Conservation (phyloP, 352 stramenopile species). For the Phytophthora sojae region DNA sequence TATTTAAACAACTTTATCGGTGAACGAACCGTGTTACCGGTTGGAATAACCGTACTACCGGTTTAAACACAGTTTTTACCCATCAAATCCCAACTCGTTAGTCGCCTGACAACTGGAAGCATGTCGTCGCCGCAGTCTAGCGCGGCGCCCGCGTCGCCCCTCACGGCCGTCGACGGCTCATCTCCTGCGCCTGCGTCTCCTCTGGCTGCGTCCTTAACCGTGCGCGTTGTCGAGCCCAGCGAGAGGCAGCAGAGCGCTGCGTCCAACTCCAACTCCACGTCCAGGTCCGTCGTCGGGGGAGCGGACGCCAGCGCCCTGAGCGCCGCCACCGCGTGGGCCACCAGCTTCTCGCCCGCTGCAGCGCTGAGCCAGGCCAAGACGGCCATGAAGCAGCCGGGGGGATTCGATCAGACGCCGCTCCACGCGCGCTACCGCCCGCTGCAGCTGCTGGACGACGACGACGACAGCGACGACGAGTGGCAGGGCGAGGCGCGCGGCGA, state of each 20-base stretch:
- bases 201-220: constrained; percentile 3
- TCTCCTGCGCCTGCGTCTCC: constrained; percentile 12
- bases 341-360: constrained; percentile 23
- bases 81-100: constrained; percentile 6
- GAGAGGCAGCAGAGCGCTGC: constrained; percentile 11
- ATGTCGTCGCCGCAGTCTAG: constrained; percentile 20
- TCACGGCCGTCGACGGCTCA: constrained; percentile 9
- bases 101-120: constrained; percentile 2
- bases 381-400: constrained; percentile 28
- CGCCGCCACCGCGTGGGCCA: constrained; percentile 22
- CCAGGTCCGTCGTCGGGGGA: background rate
- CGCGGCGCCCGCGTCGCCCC: background rate
- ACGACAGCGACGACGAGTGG: constrained; percentile 36
- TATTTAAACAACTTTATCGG: no score
- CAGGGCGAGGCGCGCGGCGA: constrained; percentile 27
- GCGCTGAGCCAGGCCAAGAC: constrained; percentile 22
- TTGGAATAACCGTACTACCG: no score
- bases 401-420: constrained; percentile 2
- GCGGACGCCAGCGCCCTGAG: background rate
- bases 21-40: no score
- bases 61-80: no score
- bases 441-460: constrained; percentile 37
- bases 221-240: constrained; percentile 10
- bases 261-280: background rate
- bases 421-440: constrained; percentile 37